Evolutionary conservation across 495 filamentous ascomycete species (phyloP).

Genomic region (Talaromyces liani): DNA sequence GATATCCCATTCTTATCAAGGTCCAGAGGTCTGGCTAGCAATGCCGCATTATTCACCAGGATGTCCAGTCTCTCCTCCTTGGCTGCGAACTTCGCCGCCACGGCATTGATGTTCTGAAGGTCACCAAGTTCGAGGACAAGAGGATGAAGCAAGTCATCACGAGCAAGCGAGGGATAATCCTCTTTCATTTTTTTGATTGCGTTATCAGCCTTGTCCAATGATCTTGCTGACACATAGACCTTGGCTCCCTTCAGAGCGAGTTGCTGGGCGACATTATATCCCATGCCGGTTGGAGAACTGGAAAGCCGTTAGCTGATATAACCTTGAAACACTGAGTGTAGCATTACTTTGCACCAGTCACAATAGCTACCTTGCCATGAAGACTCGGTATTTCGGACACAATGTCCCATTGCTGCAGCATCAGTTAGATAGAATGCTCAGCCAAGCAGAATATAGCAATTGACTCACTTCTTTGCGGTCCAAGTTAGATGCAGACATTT

Average conservation of each 20-base stretch:
- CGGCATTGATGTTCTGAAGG: not conserved
- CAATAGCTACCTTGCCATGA: not conserved
- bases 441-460: not conserved
- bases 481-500: not conserved
- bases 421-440: not conserved
- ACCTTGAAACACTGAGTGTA: not conserved
- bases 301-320: not conserved
- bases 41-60: not conserved
- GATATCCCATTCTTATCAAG: not conserved
- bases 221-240: conserved; percentile 39
- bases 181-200: conserved; percentile 28
- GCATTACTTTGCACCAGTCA: not conserved
- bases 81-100: not conserved
- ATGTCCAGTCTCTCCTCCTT: not conserved
- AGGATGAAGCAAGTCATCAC: not conserved
- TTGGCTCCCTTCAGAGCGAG: conserved; percentile 15
- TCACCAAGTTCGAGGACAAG: not conserved
- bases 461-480: not conserved
- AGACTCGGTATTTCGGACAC: not conserved
- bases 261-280: not conserved
- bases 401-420: not conserved
- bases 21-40: not conserved
- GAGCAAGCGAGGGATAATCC: not conserved
- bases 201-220: conserved; percentile 22
- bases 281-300: not conserved